These are phyloP conservation scores for Aspergillus intermedius DNA, from an alignment of 2,329 filamentous ascomycete species.

Conservation along the genomic window DNA sequence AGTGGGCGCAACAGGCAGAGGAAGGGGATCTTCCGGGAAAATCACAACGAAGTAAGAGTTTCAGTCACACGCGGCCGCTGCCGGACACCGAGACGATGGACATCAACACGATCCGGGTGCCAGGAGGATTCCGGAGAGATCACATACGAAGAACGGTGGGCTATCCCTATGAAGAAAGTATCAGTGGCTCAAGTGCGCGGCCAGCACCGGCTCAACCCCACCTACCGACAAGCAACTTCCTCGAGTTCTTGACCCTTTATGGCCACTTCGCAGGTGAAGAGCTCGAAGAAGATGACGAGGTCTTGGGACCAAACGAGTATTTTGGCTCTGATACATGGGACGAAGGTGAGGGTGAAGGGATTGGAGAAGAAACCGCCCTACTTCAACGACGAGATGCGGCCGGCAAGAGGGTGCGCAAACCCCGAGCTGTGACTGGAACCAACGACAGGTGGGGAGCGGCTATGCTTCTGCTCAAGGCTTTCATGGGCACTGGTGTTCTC, in stretches of 20 bases:
- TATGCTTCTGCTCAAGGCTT: constrained; percentile 87
- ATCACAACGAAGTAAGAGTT: constrained; percentile 78
- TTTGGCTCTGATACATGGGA: constrained; percentile 73
- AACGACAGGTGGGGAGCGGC: constrained; percentile 74
- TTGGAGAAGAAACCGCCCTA: constrained; percentile 81
- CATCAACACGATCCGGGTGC: constrained; percentile 84
- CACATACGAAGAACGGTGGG: constrained; percentile 71
- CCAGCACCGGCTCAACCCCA: constrained; percentile 44
- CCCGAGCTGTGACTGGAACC: constrained; percentile 65
- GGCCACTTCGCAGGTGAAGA: constrained; percentile 97
- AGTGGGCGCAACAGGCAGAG: constrained; percentile 88
- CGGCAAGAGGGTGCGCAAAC: constrained; percentile 64
- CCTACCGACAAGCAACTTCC: constrained; percentile 82
- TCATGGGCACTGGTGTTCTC: constrained; percentile 91
- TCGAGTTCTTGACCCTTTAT: constrained; percentile 91
- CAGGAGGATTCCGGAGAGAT: constrained; percentile 87
- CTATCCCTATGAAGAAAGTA: constrained; percentile 50
- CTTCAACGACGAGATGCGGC: constrained; percentile 59
- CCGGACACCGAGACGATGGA: constrained; percentile 75
- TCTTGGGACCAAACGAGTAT: constrained; percentile 78
- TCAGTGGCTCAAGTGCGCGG: constrained; percentile 32
- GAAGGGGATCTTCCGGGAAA: constrained; percentile 52
- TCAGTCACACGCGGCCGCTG: constrained; percentile 67
- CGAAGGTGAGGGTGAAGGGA: constrained; percentile 57
- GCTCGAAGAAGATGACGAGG: constrained; percentile 93